Base-by-base conservation (phyloP, 768 basidiomycete genomes). In the Lactifluus hygrophoroides region DNA sequence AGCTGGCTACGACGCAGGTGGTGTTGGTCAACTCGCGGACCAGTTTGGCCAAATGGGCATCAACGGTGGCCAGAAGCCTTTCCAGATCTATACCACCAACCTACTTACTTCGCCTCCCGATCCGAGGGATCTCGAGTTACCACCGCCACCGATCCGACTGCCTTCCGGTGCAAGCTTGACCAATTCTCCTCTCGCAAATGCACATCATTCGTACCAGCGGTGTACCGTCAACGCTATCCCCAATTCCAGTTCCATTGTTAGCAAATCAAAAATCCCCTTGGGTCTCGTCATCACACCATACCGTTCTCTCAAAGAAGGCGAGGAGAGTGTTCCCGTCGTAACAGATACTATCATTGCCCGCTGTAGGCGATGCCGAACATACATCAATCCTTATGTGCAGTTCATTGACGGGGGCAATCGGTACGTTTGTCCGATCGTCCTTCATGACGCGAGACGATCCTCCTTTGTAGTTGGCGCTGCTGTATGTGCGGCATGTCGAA, bases 401-500 rank as follows among this genome's bases (percentile, higher is more conserved):
- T 64, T 98, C 71, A 91, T 98, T 67, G 96, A 99, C 67, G 94
- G 94, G 54, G 96, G 96, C 30, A 94, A 93, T 72, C 84, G 93
- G 81, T 86, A 63, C 60, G 78, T 73, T 54, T 9, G 8, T 25
- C 17, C 32, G 3, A 37, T n/a, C 42, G 5, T 35, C 34, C 52
- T n/a, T n/a, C 42, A 35, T 30, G 51, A 13, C 13, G 34, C 54
- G 40, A 37, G 30, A 45, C 34, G 40, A 57, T 32, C 25, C 17
- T 21, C 55, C 51, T 3, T n/a, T 51, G 5, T 56, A 88, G 89
- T 62, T 99, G 96, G 96, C 89, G 96, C 69, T 99, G 96, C 72
- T 95, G 93, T 73, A 93, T 99, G 93, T 99, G 96, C 72, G 90
- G 88, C 67, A 85, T 98, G 80, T 89, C 91, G 42, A 99, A 98